Evolutionary conservation across 257 asterid species (phyloP), one percentile per base, ranked within the genome.

Genomic region (Linaria vulgaris): DNA sequence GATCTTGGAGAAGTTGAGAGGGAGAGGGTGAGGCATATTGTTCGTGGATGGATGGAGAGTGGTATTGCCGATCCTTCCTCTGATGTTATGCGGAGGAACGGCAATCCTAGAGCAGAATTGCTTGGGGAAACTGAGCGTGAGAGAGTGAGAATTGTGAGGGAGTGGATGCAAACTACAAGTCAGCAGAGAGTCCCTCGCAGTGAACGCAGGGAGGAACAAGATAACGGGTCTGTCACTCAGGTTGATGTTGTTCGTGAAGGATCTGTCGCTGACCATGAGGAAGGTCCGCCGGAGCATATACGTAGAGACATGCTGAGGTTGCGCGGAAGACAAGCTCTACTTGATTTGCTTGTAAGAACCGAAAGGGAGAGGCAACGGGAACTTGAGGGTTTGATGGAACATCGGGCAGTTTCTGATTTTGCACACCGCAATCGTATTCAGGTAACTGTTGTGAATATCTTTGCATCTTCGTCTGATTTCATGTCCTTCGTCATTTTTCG

Each of bases 21-120:
- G 83, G 96, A 91, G 78, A 80, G 95, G 72, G 97, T 85, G 74
- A 81, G 95, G 69, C 96, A 85, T 49, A 86, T 91, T 76, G 96
- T 79, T 19, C 97, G 86, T 63, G 95, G 96, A 58, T 90, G 96
- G 96, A 80, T 90, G 95, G 97, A 85, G 78, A 88, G 76, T 80
- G 96, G 94, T 59, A 75, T 85, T 22, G 58, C 78, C 34, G 96
- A 80, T 20, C 74, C 68, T 38, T 68, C 90, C 68, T 76, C 96
- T 63, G 78, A 69, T 77, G 83, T 58, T 68, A 54, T 78, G 67
- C 87, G 68, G 68, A 74, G 92, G 79, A 80, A 71, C 56, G 74
- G 74, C 38, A 73, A 81, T 59, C 78, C 83, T 39, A 76, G 96
- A 76, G 87, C 88, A 49, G 91, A 91, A 75, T 82, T 83, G 95